Base-by-base conservation (phyloP, 768 basidiomycete genomes). In the Leccinum rimulosum region DNA sequence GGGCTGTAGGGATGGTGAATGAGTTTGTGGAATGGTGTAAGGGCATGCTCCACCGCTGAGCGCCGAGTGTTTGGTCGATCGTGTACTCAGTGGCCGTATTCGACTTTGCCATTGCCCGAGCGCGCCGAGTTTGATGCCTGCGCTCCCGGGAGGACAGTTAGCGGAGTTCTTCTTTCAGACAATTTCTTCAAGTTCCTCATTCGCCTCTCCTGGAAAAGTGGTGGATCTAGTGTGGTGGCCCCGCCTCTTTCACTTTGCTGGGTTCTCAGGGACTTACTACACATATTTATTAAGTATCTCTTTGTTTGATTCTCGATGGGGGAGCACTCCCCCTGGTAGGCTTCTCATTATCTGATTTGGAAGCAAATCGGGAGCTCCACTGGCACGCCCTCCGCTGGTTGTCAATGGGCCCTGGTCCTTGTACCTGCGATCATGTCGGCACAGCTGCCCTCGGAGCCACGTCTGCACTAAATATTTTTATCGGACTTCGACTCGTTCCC, bases 1-100 rank as follows among this genome's bases (percentile, higher is more conserved):
- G 83, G 82, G 73, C 74, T n/a, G 72, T 69, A 60, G 75, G 73
- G 57, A 64, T 73, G 52, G 60, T 74, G 50, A 70, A 78, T 58
- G 71, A 68, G 66, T 63, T 64, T 47, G 57, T 64, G n/a, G 52
- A 56, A 8, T 71, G 74, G 69, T 73, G 65, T 64, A 66, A 61
- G 55, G 28, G 55, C 45, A 35, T 66, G 12, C 6, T 72, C 30
- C 61, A 74, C 53, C 61, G 61, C 19, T 73, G 57, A 70, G 14
- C 17, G 25, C 25, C 54, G 31, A 22, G 48, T 31, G 38, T 33
- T 43, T 43, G 36, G 31, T 53, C 28, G 40, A 45, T 30, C 25
- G 4, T 49, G 17, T 49, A 33, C 48, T 28, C 40, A 40, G 17
- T 15, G 36, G 31, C 17, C n/a, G 19, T 27, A 11, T 40, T 25